phyloP scores from a whole-genome alignment of 441 rosid genomes.

The Euphorbia corollata region DNA sequence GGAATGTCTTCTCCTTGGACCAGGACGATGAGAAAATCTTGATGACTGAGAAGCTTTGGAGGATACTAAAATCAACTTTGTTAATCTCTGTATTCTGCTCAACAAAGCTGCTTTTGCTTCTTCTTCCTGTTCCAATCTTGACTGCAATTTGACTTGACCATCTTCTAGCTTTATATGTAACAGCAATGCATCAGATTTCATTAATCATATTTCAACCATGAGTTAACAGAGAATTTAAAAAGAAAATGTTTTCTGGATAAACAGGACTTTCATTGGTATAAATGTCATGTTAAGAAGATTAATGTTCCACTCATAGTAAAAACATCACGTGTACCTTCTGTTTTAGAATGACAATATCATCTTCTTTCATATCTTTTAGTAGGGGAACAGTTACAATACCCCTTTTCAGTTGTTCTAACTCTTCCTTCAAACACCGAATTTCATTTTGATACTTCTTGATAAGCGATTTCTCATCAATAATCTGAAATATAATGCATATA shows the following conservation, averaged over 20 bases:
- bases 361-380: slow-evolving; percentile 52
- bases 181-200: slow-evolving; percentile 21
- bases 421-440: slow-evolving; percentile 74
- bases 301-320: slow-evolving; percentile 8
- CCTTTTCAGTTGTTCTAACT: slow-evolving; percentile 82
- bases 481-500: slow-evolving; percentile 49
- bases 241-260: slow-evolving; percentile 1
- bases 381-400: slow-evolving; percentile 71
- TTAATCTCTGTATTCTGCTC: slow-evolving; percentile 89
- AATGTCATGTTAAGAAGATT: slow-evolving; percentile 6
- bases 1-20: slow-evolving; percentile 93
- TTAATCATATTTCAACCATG: not conserved
- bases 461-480: slow-evolving; percentile 95
- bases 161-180: slow-evolving; percentile 74
- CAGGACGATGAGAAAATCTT: slow-evolving; percentile 53
- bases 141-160: slow-evolving; percentile 92
- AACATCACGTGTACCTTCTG: slow-evolving; percentile 56
- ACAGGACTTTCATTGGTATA: slow-evolving; percentile 8
- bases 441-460: slow-evolving; percentile 98
- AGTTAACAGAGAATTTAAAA: not conserved
- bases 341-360: slow-evolving; percentile 69
- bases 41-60: slow-evolving; percentile 75
- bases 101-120: slow-evolving; percentile 94
- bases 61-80: slow-evolving; percentile 92
- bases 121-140: slow-evolving; percentile 91